Evolutionary conservation across 2,329 filamentous ascomycete species (phyloP), one percentile per base, ranked within the genome.

Genomic region (Aureobasidium sp.): DNA sequence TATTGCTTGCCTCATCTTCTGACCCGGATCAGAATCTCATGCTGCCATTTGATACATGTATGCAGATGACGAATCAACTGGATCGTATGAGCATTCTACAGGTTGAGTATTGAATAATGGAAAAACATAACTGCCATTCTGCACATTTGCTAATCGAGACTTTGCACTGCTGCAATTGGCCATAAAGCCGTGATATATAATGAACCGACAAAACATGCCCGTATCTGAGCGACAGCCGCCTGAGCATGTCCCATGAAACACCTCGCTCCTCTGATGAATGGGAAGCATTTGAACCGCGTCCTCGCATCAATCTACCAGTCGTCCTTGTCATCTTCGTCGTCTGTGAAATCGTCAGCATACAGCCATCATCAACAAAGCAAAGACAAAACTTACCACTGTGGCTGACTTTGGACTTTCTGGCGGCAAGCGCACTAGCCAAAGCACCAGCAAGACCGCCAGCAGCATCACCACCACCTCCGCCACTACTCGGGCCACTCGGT

Each of bases 361-460:
- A n/a, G 61, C 44, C 45, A 33, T 52, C 14, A 47, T 7, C 9
- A 44, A n/a, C 39, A 27, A 31, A 48, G 14, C 59, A 9, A 19
- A 58, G 69, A 69, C 8, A 19, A 57, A 56, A 87, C 90, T 85
- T 85, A 97, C 93, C 93, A 81, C 90, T 96, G 73, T 90, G 88
- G 77, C 90, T 90, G 73, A 97, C 93, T 81, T 96, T 96, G 75
- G 91, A 85, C 80, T 97, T 97, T 74, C 93, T 83, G 77, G 85
- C 87, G 63, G 90, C 90, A 68, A 96, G 77, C 52, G 91, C 92
- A 77, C 88, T 90, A 24, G 91, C 90, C 82, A 97, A 71, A 49
- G 78, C 78, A 14, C 76, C 77, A 61, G 78, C 79, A 67, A 81
- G 64, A 15, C 73, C 73, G 52, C 72, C 71, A 47, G 68, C 66